phyloP scores from a whole-genome alignment of 2,329 filamentous ascomycete species.

The Blastomyces parvus region DNA sequence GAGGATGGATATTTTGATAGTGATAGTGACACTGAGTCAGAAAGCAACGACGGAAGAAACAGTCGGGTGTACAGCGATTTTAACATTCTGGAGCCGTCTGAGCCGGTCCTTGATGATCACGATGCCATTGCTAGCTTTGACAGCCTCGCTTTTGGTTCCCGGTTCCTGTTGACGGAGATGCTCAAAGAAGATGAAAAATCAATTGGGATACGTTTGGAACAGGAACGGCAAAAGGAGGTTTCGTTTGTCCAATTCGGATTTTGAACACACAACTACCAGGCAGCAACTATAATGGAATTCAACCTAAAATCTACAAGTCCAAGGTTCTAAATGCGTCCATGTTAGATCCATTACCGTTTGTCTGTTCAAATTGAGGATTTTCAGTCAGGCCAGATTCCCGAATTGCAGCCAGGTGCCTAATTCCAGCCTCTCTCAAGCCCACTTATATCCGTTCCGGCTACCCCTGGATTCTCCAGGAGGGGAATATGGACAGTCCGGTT shows the following conservation, averaged over 20 bases:
- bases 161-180: slow-evolving; percentile 7
- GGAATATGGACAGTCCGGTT: neutral
- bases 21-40: slow-evolving; percentile 13
- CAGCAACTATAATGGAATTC: neutral
- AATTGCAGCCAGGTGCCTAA: neutral
- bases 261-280: neutral
- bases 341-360: neutral
- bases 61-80: slow-evolving; percentile 21
- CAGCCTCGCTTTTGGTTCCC: slow-evolving; percentile 8
- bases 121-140: slow-evolving; percentile 18
- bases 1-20: slow-evolving; percentile 24
- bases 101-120: slow-evolving; percentile 16
- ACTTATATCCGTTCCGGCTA: neutral
- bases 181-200: slow-evolving; percentile 16
- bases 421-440: neutral
- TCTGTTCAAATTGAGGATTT: neutral
- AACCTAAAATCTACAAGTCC: neutral
- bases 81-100: slow-evolving; percentile 17
- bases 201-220: slow-evolving; percentile 16
- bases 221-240: slow-evolving; percentile 17
- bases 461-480: neutral
- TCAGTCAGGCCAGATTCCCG: neutral
- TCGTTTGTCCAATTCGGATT: slow-evolving; percentile 16
- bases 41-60: slow-evolving; percentile 7
- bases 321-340: neutral